Conservation (phyloP, 225 moss, liverwort and hornwort genomes). For the Marchantia paleacea region DNA sequence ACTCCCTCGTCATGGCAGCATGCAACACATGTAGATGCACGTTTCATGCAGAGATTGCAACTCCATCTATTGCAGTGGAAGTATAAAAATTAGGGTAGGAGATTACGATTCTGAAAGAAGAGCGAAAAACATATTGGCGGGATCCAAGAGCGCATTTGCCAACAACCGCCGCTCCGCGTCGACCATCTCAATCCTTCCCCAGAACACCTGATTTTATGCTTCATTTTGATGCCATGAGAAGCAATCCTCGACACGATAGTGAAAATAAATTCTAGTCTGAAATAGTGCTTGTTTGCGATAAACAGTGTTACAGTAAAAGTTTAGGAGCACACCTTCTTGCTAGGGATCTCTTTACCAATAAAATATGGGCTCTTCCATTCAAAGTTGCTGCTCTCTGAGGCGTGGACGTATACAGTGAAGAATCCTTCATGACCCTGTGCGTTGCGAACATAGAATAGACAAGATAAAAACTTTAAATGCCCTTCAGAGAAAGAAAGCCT, state of each 20-base stretch:
- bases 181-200: constrained; percentile 49
- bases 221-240: neutral
- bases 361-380: constrained; percentile 35
- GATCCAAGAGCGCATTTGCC: constrained; percentile 38
- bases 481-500: neutral
- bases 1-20: neutral
- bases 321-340: constrained; percentile 16
- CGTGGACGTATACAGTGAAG: constrained; percentile 40
- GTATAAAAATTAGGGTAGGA: neutral
- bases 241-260: too few relatives aligned
- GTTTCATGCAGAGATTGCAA: neutral
- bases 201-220: constrained; percentile 24
- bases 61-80: neutral
- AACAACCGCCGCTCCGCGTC: constrained; percentile 41
- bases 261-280: neutral
- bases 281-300: too few relatives aligned
- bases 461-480: neutral
- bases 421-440: constrained; percentile 37
- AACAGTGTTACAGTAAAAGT: neutral
- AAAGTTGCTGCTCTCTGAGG: constrained; percentile 32
- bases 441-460: neutral
- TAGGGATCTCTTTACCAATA: constrained; percentile 30
- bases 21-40: neutral
- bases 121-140: constrained; percentile 42
- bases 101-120: constrained; percentile 39